Evolutionary conservation across 2,329 filamentous ascomycete species (phyloP), one percentile per base, ranked within the genome.

Genomic region (Fusarium drepaniforme): DNA sequence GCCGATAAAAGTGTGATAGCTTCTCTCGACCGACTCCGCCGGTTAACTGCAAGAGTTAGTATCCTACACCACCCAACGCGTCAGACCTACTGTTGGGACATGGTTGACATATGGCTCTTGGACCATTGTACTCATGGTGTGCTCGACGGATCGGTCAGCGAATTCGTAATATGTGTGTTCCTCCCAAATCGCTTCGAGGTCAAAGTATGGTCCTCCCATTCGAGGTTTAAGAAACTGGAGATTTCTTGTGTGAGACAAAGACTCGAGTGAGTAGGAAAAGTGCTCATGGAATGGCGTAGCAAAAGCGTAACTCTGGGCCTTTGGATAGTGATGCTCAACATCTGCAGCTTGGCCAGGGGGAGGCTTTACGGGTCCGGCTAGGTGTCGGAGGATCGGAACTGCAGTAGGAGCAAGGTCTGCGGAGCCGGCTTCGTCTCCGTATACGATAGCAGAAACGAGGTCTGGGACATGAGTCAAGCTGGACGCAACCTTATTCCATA

Each of bases 41-140:
- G 0, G 91, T 92, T 71, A 91, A 80, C 84, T 87, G 21, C 3
- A 0, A 38, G 4, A 5, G 25, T 30, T n/a, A 51, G n/a, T 28
- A 42, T 16, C 16, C 7, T 11, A 38, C 15, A 18, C 7, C 3
- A 25, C 44, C 8, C 15, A 28, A 9, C 1, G 13, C 25, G 15
- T 23, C 6, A 18, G 21, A 76, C 88, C 85, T 77, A 91, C 86
- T 0, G 93, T 94, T 0, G 93, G 92, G 3, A 95, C 86, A 79
- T 95, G 92, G 79, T 95, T 95, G 1, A 96, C 93, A 77, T 95
- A 95, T 2, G 93, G 93, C 80, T 94, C 90, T 58, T 91, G 87
- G 2, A 95, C 93, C 93, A 96, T 95, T 0, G 93, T 95, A n/a
- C 86, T 87, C 93, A 96, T 95, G 0, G 93, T 96, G 73, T 90